A percentile compares a stretch with the other conserved stretches of the same genome.
Conservation (phyloP, 345 rosid species). For the Gossypioides kirkii region DNA sequence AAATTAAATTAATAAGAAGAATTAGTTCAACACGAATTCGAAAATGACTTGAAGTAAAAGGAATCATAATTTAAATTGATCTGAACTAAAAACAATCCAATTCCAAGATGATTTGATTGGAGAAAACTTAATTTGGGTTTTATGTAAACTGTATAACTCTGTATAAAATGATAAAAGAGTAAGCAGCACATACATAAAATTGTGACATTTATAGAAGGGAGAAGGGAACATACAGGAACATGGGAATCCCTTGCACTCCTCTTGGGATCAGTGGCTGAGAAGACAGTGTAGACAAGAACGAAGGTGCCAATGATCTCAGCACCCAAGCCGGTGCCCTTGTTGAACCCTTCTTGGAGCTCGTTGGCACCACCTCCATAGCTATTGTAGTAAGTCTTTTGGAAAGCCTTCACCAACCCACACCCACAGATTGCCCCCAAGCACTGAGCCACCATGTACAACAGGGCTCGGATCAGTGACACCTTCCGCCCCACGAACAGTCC, state of each 20-base stretch:
- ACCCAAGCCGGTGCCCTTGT: constrained; percentile 58
- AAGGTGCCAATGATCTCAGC: constrained; percentile 78
- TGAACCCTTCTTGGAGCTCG: constrained; percentile 38
- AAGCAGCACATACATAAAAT: no score
- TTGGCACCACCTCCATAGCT: constrained; percentile 64
- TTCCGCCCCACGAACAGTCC: constrained; percentile 54
- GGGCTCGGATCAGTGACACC: constrained; percentile 46
- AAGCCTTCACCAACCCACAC: constrained; percentile 54
- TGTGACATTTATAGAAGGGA: no score
- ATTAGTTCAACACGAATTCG: no score
- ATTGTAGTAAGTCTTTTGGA: constrained; percentile 55
- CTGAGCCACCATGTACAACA: constrained; percentile 60
- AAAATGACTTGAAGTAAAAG: no score
- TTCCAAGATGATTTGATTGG: no score
- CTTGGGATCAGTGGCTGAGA: constrained; percentile 79
- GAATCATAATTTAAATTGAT: no score
- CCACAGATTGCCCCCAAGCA: constrained; percentile 70
- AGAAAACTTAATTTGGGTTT: no score
- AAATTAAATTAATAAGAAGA: no score
- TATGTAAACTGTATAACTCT: no score
- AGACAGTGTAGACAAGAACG: constrained; percentile 75
- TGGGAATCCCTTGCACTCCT: constrained; percentile 72
- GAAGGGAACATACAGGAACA: constrained; percentile 50
- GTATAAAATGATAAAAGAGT: no score
- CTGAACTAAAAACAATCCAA: no score